Conservation (phyloP, 2,329 filamentous ascomycete species). For the Seiridium cupressi region DNA sequence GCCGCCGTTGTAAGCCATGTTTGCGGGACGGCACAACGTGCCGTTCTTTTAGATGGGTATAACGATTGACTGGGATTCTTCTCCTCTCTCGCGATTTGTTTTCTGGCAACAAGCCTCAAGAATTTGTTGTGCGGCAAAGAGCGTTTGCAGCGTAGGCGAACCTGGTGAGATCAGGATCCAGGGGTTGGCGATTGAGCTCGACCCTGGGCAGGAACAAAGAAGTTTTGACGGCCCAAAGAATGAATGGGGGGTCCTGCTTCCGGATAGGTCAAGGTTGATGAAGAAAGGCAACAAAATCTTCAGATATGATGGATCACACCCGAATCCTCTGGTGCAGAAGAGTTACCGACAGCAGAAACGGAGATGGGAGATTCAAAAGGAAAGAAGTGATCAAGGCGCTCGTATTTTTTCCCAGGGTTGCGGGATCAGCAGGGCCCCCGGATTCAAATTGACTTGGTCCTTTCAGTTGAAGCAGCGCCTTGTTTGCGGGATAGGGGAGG, state of each 20-base stretch:
- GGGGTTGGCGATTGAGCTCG: slow-evolving; percentile 4
- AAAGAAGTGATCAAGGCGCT: background rate
- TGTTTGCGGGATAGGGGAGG: slow-evolving; percentile 4
- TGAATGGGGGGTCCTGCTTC: slow-evolving; percentile 1
- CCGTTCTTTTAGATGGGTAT: background rate
- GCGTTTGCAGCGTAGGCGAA: no score
- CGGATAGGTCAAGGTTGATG: background rate
- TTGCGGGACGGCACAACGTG: slow-evolving; percentile 22
- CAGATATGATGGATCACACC: slow-evolving; percentile 1
- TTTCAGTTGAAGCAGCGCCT: background rate
- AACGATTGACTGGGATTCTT: slow-evolving; percentile 1
- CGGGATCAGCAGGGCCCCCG: slow-evolving; percentile 8
- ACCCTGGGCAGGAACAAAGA: slow-evolving; percentile 5
- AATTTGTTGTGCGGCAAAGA: background rate
- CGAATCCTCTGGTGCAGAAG: background rate
- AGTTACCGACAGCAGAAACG: background rate
- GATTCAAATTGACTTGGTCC: slow-evolving; percentile 4
- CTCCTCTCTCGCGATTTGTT: background rate
- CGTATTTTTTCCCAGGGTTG: slow-evolving; percentile 10
- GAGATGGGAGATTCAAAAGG: background rate
- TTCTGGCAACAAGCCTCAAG: background rate
- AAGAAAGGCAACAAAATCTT: background rate
- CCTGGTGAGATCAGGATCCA: background rate
- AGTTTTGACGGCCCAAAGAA: slow-evolving; percentile 4
- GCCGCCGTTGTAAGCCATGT: slow-evolving; percentile 66